phyloP scores from a whole-genome alignment of 345 rosid genomes.

The Populus tremula region DNA sequence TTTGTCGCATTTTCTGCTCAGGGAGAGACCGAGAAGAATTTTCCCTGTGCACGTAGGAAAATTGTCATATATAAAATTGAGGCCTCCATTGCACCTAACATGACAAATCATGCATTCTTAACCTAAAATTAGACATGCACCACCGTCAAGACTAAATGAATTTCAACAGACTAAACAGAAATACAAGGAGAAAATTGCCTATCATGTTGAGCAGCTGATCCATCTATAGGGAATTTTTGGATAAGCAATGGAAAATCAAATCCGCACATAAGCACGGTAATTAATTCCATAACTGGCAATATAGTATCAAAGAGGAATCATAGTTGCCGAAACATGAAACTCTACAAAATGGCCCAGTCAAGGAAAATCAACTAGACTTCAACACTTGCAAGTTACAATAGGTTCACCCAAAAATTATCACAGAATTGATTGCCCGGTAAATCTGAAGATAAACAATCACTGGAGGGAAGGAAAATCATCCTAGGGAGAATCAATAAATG shows the following conservation, averaged over 20 bases:
- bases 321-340: neutral
- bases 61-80: neutral
- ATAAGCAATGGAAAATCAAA: neutral
- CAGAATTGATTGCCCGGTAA: neutral
- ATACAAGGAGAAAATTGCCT: neutral
- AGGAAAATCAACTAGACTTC: neutral
- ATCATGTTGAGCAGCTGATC: neutral
- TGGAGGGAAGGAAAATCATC: neutral
- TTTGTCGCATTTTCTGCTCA: slow-evolving; percentile 45
- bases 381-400: neutral
- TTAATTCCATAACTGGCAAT: neutral
- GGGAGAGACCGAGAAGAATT: slow-evolving; percentile 59
- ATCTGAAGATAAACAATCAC: neutral
- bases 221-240: neutral
- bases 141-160: neutral
- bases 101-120: neutral
- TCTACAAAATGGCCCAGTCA: neutral
- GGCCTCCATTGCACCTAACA: neutral
- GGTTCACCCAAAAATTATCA: neutral
- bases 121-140: neutral
- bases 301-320: neutral
- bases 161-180: neutral
- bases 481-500: neutral
- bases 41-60: slow-evolving; percentile 53
- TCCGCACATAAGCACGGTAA: neutral